Evolutionary conservation across 768 basidiomycete species (phyloP).

Genomic region (Russula sp.): DNA sequence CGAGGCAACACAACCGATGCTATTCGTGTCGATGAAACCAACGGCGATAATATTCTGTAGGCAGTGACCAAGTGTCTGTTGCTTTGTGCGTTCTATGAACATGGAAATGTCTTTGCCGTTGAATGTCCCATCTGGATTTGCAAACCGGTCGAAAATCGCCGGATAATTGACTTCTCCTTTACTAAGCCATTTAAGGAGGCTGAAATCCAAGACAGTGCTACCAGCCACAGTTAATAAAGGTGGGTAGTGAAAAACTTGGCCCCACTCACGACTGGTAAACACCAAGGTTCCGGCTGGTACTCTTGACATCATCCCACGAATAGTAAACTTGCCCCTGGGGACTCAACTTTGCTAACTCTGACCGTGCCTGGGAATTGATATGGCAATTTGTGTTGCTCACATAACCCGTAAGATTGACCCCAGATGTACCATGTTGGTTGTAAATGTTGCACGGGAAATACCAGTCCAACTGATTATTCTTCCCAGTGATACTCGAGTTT

Average conservation of each 20-base stretch:
- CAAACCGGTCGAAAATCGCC: slow-evolving; percentile 70
- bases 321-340: slow-evolving; percentile 87
- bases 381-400: slow-evolving; percentile 67
- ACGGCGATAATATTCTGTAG: slow-evolving; percentile 80
- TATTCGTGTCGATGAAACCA: slow-evolving; percentile 91
- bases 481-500: slow-evolving; percentile 64
- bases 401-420: slow-evolving; percentile 65
- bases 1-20: slow-evolving; percentile 94
- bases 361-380: slow-evolving; percentile 44
- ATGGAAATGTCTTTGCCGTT: slow-evolving; percentile 86
- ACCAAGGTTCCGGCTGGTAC: slow-evolving; percentile 69
- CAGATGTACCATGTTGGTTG: slow-evolving; percentile 57
- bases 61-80: slow-evolving; percentile 66
- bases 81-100: slow-evolving; percentile 64
- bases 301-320: slow-evolving; percentile 79
- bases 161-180: slow-evolving; percentile 78
- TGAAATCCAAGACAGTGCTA: slow-evolving; percentile 84
- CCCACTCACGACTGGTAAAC: slow-evolving; percentile 83
- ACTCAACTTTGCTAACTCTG: slow-evolving; percentile 39
- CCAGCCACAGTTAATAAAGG: slow-evolving; percentile 13
- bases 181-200: slow-evolving; percentile 80
- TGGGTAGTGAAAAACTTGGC: not conserved
- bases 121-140: slow-evolving; percentile 59
- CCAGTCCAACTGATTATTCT: slow-evolving; percentile 66
- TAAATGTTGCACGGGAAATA: slow-evolving; percentile 97